Percentiles rank a stretch among this genome's conserved stretches.
Conservation (phyloP, 225 moss, liverwort and hornwort genomes). For the Ulota crispa region DNA sequence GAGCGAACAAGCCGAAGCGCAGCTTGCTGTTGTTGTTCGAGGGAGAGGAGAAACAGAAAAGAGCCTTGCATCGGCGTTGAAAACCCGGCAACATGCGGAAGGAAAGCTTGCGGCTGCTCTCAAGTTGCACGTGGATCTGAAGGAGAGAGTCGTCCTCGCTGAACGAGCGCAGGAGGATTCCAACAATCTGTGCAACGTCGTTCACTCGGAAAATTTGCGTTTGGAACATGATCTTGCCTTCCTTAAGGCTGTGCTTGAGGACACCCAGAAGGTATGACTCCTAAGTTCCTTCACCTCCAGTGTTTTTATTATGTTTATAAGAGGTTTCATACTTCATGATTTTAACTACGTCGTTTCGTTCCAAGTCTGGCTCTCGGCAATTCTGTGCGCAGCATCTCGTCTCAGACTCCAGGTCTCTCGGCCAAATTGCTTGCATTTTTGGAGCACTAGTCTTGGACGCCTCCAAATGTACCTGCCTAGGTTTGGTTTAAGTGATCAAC, state of each 20-base stretch:
- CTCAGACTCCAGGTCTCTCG: not conserved
- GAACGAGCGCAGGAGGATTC: conserved; percentile 60
- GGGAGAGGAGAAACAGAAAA: conserved; percentile 63
- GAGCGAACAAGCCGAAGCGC: conserved; percentile 64
- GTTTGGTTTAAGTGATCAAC: not conserved
- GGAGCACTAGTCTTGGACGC: not conserved
- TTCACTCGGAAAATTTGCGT: conserved; percentile 62
- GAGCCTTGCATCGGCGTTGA: conserved; percentile 45
- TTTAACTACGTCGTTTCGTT: not conserved
- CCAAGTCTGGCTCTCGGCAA: not conserved
- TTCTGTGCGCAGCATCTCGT: not conserved
- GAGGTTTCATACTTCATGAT: not conserved
- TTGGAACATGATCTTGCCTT: conserved; percentile 70
- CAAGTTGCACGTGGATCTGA: conserved; percentile 58
- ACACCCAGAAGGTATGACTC: conserved; percentile 65
- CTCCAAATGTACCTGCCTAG: not conserved
- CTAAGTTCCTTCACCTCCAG: not conserved
- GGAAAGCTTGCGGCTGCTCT: conserved; percentile 59
- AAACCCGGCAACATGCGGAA: conserved; percentile 57
- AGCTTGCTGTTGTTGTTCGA: conserved; percentile 48
- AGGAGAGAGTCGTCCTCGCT: conserved; percentile 43
- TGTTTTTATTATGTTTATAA: not conserved
- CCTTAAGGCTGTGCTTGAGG: conserved; percentile 68
- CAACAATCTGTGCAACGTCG: conserved; percentile 52
- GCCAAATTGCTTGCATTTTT: not conserved